A percentile compares a stretch with the other conserved stretches of the same genome.
These are phyloP conservation scores for Dendrostoma leiphaemia DNA, from an alignment of 2,329 filamentous ascomycete genomes.

Conservation along the genomic window DNA sequence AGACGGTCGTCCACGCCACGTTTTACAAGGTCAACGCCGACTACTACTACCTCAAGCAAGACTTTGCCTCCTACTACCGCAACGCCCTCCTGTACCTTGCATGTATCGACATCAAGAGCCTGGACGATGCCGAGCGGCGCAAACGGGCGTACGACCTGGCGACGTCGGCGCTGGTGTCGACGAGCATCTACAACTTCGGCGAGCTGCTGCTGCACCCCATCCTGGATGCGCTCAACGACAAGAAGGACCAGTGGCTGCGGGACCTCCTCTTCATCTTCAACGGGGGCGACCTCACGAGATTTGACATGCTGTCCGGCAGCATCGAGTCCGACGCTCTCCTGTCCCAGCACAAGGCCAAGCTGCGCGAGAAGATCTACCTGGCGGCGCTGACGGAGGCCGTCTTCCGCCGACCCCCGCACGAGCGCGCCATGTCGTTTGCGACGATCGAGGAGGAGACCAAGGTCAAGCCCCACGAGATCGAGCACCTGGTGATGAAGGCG, in stretches of 20 bases:
- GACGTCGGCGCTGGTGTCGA: conserved; percentile 87
- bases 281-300: conserved; percentile 84
- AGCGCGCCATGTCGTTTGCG: conserved; percentile 88
- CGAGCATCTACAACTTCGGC: conserved; percentile 98
- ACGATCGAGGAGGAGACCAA: conserved; percentile 92
- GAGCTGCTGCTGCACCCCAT: conserved; percentile 98
- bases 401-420: conserved; percentile 91
- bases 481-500: conserved; percentile 99
- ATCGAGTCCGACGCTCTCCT: conserved; percentile 79
- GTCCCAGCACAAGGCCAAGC: conserved; percentile 73
- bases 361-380: conserved; percentile 98
- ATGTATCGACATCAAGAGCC: conserved; percentile 79
- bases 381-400: conserved; percentile 92
- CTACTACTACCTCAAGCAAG: conserved; percentile 90
- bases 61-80: conserved; percentile 96
- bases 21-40: conserved; percentile 95
- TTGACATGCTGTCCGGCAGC: conserved; percentile 78
- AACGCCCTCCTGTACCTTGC: conserved; percentile 97
- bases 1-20: conserved; percentile 90
- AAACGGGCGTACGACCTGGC: conserved; percentile 88
- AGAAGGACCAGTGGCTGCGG: conserved; percentile 82
- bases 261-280: conserved; percentile 98
- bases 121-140: conserved; percentile 73
- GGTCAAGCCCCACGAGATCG: conserved; percentile 86
- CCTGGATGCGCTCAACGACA: conserved; percentile 72